phyloP scores from a whole-genome alignment of 176 grass and related monocot species.

The Aechmea fasciata region DNA sequence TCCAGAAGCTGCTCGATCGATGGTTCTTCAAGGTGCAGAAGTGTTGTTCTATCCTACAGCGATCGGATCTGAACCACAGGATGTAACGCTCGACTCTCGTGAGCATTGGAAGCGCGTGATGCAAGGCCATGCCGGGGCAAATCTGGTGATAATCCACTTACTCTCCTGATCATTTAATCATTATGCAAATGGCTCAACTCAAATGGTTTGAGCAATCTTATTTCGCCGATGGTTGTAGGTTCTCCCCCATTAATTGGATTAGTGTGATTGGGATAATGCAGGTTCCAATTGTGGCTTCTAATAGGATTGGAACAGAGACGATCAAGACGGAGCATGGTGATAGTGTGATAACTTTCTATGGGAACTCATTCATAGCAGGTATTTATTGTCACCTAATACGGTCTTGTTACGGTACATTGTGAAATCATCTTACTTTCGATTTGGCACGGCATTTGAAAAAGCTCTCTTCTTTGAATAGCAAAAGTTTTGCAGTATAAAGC shows the following conservation, averaged over 20 bases:
- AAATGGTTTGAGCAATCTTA: background rate
- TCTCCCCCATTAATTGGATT: background rate
- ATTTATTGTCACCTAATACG: background rate
- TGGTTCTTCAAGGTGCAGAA: conserved; percentile 78
- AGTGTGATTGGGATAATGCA: conserved; percentile 21
- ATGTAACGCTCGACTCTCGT: conserved; percentile 57
- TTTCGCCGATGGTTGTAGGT: background rate
- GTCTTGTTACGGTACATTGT: too few relatives aligned
- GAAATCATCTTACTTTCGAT: too few relatives aligned
- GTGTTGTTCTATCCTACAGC: conserved; percentile 83
- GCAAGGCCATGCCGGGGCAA: conserved; percentile 96
- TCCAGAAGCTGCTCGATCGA: conserved; percentile 80
- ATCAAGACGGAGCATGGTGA: conserved; percentile 81
- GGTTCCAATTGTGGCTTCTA: conserved; percentile 87
- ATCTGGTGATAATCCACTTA: conserved; percentile 42
- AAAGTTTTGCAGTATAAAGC: background rate
- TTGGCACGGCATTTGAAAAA: too few relatives aligned
- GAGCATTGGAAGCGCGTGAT: conserved; percentile 95
- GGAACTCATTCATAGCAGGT: conserved; percentile 92
- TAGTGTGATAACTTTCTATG: conserved; percentile 67
- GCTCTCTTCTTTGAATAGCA: too few relatives aligned
- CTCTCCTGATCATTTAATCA: background rate
- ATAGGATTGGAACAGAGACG: conserved; percentile 75
- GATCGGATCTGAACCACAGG: conserved; percentile 90
- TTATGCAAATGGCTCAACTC: background rate